A percentile compares a stretch with the other conserved stretches of the same genome.
Conservation (phyloP, 2,329 filamentous ascomycete species). For the Sporothrix curviconia region DNA sequence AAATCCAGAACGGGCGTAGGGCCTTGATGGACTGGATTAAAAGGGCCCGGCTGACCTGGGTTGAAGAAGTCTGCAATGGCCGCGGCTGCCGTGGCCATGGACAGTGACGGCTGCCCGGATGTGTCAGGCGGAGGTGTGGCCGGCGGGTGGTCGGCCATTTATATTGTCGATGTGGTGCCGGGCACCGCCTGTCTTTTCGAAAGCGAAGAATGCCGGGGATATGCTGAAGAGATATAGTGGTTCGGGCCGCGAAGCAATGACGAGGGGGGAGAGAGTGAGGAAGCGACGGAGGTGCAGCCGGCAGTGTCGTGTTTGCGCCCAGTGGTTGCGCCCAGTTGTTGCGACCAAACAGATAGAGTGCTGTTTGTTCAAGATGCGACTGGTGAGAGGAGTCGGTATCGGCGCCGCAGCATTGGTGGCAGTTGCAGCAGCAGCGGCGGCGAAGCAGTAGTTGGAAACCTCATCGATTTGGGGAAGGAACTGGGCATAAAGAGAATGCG, state of each 20-base stretch:
- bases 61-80: too few relatives aligned
- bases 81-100: too few relatives aligned
- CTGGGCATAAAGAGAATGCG: background rate
- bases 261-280: too few relatives aligned
- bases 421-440: background rate
- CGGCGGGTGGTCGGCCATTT: background rate
- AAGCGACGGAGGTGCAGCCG: too few relatives aligned
- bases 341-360: too few relatives aligned
- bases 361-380: background rate
- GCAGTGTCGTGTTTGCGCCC: too few relatives aligned
- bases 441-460: background rate
- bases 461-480: background rate
- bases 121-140: background rate
- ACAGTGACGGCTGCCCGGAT: too few relatives aligned
- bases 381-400: background rate
- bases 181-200: background rate
- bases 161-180: background rate
- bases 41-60: too few relatives aligned
- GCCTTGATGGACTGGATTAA: too few relatives aligned
- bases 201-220: background rate
- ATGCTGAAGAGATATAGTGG: background rate
- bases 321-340: too few relatives aligned
- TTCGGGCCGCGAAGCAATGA: too few relatives aligned
- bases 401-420: conserved; percentile 6
- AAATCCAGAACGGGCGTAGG: too few relatives aligned